Evolutionary conservation across 305 asterid genomes (phyloP).

Genomic region (Fraxinus xanthoxyloides): DNA sequence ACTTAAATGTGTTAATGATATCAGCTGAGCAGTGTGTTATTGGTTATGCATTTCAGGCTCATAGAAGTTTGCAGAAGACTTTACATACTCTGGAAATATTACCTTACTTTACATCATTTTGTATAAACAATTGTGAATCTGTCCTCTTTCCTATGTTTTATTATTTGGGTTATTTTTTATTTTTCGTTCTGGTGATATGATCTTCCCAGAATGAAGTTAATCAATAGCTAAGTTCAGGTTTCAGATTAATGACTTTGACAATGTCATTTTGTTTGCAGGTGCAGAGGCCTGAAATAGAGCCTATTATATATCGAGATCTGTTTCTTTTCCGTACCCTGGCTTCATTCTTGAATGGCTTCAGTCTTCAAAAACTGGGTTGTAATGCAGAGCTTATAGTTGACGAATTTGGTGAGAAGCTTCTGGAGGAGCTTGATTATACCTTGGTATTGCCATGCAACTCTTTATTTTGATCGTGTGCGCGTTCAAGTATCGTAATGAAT

Average conservation of each 20-base stretch:
- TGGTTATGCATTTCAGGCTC: conserved; percentile 9
- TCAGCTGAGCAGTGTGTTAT: not conserved
- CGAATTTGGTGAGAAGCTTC: conserved; percentile 96
- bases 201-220: conserved; percentile 10
- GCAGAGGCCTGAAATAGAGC: conserved; percentile 95
- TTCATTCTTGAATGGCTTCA: conserved; percentile 92
- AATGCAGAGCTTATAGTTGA: conserved; percentile 97
- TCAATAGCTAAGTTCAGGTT: conserved; percentile 9
- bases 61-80: conserved; percentile 11
- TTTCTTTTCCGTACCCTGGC: conserved; percentile 97
- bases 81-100: conserved; percentile 18
- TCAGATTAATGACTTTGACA: not conserved
- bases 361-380: conserved; percentile 93
- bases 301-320: conserved; percentile 93
- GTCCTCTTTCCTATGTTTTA: conserved; percentile 16
- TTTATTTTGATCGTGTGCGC: not conserved
- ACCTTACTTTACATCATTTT: conserved; percentile 13
- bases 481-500: not conserved
- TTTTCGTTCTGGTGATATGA: conserved; percentile 8
- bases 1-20: conserved; percentile 2
- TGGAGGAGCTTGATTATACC: conserved; percentile 99
- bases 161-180: conserved; percentile 10
- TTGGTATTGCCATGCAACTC: conserved; percentile 56
- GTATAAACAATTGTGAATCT: not conserved
- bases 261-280: conserved; percentile 52